Evolutionary conservation across 1,284 basidiomycete species (phyloP), one percentile per base, ranked within the genome.

Genomic region (Cystobasidium pallidum): DNA sequence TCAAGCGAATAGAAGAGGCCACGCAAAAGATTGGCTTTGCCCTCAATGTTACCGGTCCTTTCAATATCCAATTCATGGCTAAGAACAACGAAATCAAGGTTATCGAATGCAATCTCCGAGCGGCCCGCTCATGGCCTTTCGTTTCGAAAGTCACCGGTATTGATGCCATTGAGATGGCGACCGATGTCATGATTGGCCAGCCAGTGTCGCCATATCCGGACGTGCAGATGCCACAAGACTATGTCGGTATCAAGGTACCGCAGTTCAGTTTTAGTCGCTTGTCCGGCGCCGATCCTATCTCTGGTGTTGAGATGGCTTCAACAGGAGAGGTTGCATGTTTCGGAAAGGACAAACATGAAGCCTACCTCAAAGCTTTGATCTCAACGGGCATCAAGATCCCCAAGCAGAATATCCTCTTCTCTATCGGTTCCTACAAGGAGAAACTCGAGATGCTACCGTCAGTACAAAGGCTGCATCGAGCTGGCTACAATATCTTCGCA

Each of bases 61-160:
- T 91, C 87, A 99, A 99, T 83, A 99, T 99, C 80, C 96, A 99
- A 84, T 97, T 99, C 84, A 97, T 99, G 78, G 94, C 94, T 72
- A 99, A 99, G 87, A 91, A 98, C 84, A 98, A 98, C 84, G 95
- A 98, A 82, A 98, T 98, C 86, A 97, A 99, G 86, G 95, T 99
- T 78, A 99, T 99, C 81, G 95, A 99, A 82, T 99, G 95, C 84
- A 99, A 99, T 82, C 85, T 99, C 47, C 92, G 95, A 74, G 96
- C 96, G 2, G 94, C 95, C 32, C 89, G 96, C 73, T 98, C 95
- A 0, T 98, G 97, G 88, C 95, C 96, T 67, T 99, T 99, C 85
- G 95, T 99, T 54, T 95, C 92, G 45, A 99, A 99, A 84, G 94
- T 97, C 74, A 97, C 95, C 6, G 94, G 94, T 41, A 86, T 97